These are phyloP conservation scores for Botrytis tulipae DNA, from an alignment of 2,329 filamentous ascomycete genomes.

Conservation along the genomic window DNA sequence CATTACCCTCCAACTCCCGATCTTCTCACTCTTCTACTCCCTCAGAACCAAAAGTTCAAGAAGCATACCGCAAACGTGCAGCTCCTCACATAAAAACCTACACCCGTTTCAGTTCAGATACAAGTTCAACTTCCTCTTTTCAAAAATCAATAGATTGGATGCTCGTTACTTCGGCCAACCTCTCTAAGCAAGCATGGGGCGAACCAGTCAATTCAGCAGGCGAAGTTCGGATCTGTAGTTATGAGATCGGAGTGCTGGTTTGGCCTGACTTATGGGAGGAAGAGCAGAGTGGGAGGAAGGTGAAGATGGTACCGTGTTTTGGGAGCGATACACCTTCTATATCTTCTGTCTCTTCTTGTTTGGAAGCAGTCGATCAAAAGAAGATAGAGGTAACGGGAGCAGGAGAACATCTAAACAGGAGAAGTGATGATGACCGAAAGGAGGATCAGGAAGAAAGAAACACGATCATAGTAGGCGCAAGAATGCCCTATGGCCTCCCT, in stretches of 20 bases:
- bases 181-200: conserved; percentile 89
- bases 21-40: not conserved
- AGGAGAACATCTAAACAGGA: conserved; percentile 25
- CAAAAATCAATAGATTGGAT: conserved; percentile 72
- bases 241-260: conserved; percentile 78
- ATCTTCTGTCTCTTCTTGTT: conserved; percentile 39
- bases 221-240: conserved; percentile 72
- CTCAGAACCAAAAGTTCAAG: conserved; percentile 40
- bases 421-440: conserved; percentile 27
- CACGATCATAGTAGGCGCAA: conserved; percentile 58
- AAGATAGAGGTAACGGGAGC: accelerated
- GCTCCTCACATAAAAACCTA: conserved; percentile 92
- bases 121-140: conserved; percentile 14
- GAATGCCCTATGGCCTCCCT: conserved; percentile 82
- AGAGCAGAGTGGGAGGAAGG: conserved; percentile 35
- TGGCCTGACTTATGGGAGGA: conserved; percentile 65
- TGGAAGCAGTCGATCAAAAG: conserved; percentile 23
- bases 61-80: conserved; percentile 62
- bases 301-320: conserved; percentile 68
- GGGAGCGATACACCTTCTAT: conserved; percentile 53
- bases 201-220: conserved; percentile 54
- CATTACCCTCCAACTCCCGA: no score
- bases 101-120: conserved; percentile 55
- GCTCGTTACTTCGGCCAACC: conserved; percentile 83
- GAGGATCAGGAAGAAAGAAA: conserved; percentile 11